A percentile compares a stretch with the other conserved stretches of the same genome.
phyloP scores from a whole-genome alignment of 1,284 basidiomycete species.

The Peniophora sp. region DNA sequence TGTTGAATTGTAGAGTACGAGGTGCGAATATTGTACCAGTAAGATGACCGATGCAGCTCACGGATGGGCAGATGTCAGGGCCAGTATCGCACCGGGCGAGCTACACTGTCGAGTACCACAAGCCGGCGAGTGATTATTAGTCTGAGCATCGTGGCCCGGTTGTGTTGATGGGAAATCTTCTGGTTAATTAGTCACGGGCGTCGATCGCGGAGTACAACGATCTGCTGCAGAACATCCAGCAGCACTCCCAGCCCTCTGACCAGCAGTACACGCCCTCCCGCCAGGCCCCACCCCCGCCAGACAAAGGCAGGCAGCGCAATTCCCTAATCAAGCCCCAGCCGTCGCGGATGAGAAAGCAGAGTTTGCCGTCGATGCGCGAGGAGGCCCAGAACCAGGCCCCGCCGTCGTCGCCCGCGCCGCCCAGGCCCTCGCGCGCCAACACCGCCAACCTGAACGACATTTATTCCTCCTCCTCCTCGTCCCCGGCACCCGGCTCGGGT shows the following conservation, averaged over 20 bases:
- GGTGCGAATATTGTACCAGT: too few relatives aligned
- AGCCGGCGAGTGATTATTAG: conserved; percentile 26
- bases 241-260: conserved; percentile 44
- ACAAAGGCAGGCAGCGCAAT: conserved; percentile 34
- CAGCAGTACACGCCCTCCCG: conserved; percentile 44
- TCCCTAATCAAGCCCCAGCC: conserved; percentile 54
- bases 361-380: conserved; percentile 26
- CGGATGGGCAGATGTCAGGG: neutral
- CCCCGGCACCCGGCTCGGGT: conserved; percentile 20
- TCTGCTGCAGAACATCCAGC: conserved; percentile 52
- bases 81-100: neutral
- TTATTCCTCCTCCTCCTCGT: conserved; percentile 46
- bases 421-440: conserved; percentile 73
- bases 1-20: too few relatives aligned
- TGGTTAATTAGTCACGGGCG: conserved; percentile 28
- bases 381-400: conserved; percentile 45
- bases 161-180: too few relatives aligned
- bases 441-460: conserved; percentile 72
- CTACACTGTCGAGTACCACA: conserved; percentile 63
- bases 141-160: too few relatives aligned
- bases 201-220: conserved; percentile 65
- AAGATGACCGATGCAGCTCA: too few relatives aligned
- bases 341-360: conserved; percentile 35
- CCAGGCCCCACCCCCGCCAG: conserved; percentile 47
- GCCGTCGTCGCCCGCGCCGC: conserved; percentile 45